Evolutionary conservation across 2,329 filamentous ascomycete genomes (phyloP).

Genomic region (Endoconidiophora polonica): DNA sequence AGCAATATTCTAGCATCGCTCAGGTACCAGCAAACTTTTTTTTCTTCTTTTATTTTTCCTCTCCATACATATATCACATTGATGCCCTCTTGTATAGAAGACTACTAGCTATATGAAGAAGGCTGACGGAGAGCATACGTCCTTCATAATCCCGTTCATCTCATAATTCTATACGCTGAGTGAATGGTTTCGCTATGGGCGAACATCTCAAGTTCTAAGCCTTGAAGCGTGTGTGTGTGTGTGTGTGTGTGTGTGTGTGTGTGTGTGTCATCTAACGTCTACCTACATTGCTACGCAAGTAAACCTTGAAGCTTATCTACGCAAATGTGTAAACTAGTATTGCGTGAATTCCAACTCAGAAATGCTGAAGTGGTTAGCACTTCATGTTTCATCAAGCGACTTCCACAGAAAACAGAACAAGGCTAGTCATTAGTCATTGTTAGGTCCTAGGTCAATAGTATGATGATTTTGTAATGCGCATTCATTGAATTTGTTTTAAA

Average conservation of each 20-base stretch:
- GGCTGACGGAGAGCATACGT: constrained; percentile 39
- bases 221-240: neutral
- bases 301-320: neutral
- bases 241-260: neutral
- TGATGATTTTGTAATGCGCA: neutral
- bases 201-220: constrained; percentile 26
- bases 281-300: no score
- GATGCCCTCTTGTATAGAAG: constrained; percentile 15
- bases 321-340: neutral
- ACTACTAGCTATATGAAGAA: constrained; percentile 14
- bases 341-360: no score
- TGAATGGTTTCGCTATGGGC: constrained; percentile 47
- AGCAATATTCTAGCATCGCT: neutral
- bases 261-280: no score
- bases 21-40: constrained; percentile 2
- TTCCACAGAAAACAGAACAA: neutral
- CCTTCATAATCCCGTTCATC: constrained; percentile 44
- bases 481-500: constrained; percentile 13
- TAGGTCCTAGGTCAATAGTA: neutral
- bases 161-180: constrained; percentile 24
- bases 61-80: constrained; percentile 35
- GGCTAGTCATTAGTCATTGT: neutral
- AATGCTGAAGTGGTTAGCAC: no score
- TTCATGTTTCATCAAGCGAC: no score
- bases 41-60: constrained; percentile 23